Percentiles rank a stretch among this genome's conserved stretches.
Conservation (phyloP, 768 basidiomycete species). For the Boletus sp. region DNA sequence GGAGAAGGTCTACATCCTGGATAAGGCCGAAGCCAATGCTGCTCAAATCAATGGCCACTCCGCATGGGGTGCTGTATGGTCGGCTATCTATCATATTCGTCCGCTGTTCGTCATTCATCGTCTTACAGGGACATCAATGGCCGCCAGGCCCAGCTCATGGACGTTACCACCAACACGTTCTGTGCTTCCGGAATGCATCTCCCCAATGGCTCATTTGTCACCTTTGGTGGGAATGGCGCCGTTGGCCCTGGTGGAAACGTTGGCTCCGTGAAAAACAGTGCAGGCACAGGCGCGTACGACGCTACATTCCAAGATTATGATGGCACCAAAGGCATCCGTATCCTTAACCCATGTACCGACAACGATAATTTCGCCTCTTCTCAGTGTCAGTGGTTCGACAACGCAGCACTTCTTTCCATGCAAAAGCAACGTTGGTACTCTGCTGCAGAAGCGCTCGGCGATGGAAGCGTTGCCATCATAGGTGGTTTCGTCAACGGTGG, state of each 20-base stretch:
- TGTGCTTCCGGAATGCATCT: constrained; percentile 83
- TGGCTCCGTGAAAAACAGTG: constrained; percentile 48
- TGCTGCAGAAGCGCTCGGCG: constrained; percentile 66
- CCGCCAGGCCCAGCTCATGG: constrained; percentile 20
- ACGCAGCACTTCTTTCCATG: constrained; percentile 60
- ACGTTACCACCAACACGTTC: constrained; percentile 66
- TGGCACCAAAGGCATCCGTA: constrained; percentile 74
- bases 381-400: constrained; percentile 72
- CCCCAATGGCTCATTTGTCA: constrained; percentile 72
- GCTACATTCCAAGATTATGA: constrained; percentile 76
- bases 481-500: constrained; percentile 81
- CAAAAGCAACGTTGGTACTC: constrained; percentile 77
- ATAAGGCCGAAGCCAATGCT: constrained; percentile 83
- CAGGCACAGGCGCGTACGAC: constrained; percentile 54
- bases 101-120: neutral
- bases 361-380: constrained; percentile 45
- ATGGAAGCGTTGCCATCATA: constrained; percentile 78
- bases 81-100: neutral
- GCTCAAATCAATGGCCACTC: constrained; percentile 66
- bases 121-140: constrained; percentile 24
- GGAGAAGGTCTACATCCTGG: constrained; percentile 85
- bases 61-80: constrained; percentile 75
- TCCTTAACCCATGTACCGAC: constrained; percentile 72
- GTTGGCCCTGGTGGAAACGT: constrained; percentile 63
- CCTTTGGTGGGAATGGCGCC: constrained; percentile 79